A percentile compares a stretch with the other conserved stretches of the same genome.
phyloP scores from a whole-genome alignment of 257 asterid genomes.

The Ehretia macrophylla region DNA sequence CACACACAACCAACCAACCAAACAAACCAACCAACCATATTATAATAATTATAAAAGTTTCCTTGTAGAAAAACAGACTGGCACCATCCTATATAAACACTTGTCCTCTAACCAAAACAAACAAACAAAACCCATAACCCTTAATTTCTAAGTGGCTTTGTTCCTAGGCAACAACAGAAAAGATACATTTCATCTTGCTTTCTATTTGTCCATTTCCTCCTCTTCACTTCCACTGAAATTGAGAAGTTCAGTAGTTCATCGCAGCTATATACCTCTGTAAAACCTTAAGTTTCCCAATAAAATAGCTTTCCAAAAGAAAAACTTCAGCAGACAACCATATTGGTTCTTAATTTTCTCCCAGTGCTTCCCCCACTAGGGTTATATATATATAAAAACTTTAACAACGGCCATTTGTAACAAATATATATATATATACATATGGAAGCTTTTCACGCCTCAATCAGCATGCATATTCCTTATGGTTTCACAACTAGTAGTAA shows the following conservation, averaged over 20 bases:
- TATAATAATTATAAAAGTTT: no score
- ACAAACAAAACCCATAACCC: no score
- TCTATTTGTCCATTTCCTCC: conserved; percentile 8
- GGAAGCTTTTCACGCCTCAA: conserved; percentile 58
- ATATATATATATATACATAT: no score
- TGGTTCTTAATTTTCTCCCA: not conserved
- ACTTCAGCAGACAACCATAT: conserved; percentile 2
- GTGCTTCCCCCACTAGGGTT: not conserved
- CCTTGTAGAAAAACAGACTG: conserved; percentile 4
- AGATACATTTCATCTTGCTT: not conserved
- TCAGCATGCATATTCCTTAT: conserved; percentile 42
- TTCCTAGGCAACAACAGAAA: no score
- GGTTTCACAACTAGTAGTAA: conserved; percentile 23
- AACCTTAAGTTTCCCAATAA: conserved; percentile 27
- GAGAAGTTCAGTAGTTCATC: conserved; percentile 23
- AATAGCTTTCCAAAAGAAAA: conserved; percentile 10
- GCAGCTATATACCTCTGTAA: not conserved
- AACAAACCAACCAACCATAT: conserved; percentile 17
- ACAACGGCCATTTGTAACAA: not conserved
- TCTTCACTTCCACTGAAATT: conserved; percentile 36
- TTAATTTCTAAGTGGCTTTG: conserved; percentile 8
- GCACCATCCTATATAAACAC: conserved; percentile 40
- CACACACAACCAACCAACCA: conserved; percentile 16
- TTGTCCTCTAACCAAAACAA: conserved; percentile 9
- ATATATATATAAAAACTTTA: no score